Evolutionary conservation across 495 filamentous ascomycete genomes (phyloP), one percentile per base, ranked within the genome.

Genomic region (Acidomyces sp.): DNA sequence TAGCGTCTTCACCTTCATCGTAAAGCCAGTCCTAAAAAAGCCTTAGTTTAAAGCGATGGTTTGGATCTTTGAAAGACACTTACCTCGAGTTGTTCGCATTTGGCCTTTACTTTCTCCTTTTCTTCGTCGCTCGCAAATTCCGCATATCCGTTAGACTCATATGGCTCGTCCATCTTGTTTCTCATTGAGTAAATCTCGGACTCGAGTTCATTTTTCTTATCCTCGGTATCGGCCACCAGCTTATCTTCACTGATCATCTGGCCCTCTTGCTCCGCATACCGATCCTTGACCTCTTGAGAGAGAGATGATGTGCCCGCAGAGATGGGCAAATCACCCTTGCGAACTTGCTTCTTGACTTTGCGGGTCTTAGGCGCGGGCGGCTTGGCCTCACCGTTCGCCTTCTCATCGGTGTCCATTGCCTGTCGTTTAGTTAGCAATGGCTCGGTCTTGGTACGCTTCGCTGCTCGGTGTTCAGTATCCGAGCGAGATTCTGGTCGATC

Each of bases 141-240:
- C 40, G 85, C 67, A 62, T 90, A 95, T 6, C 48, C 48, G 21
- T 52, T 52, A 22, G 39, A 42, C 21, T 33, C 32, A 22, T 52
- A 52, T 49, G 82, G 72, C 47, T 86, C 85, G 52, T 93, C 82
- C 34, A 95, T 71, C 74, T 94, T 94, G 66, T 85, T 84, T 47
- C 87, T 78, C 55, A 92, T 70, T 52, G 94, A 84, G 63, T 99
- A 99, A 68, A 96, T 95, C 62, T 77, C 88, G 26, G 82, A 77
- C 70, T 99, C 90, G 28, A 99, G 80, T 61, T 95, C 90, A 68
- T 99, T 99, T 84, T 96, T 96, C 73, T 90, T 92, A 68, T 96
- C 85, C 57, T 96, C 90, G 17, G 90, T 99, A 61, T 96, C 92
- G 40, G 85, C 85, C 29, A 99, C 87, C 26, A 95, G 75, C 70